Evolutionary conservation across 371 early-diverging fungal genomes (phyloP), one percentile per base, ranked within the genome.

Genomic region (Actinomucor elegans): DNA sequence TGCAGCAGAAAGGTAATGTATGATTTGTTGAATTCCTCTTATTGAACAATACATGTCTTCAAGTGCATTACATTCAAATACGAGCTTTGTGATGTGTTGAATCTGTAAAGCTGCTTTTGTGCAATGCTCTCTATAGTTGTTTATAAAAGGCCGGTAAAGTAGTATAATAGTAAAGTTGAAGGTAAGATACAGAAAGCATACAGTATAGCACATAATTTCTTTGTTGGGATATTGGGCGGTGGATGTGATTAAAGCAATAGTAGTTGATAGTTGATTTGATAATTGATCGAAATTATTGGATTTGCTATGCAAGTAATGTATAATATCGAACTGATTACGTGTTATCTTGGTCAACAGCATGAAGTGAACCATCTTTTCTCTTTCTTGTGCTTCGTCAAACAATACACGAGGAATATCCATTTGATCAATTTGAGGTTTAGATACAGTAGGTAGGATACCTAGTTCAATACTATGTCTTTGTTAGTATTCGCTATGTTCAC

Each of bases 1-100:
- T 1, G 75, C 69, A 3, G 75, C 69, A 8, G 75, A 65, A 4
- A 75, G 31, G 43, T 69, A 75, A 41, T 75, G 67, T n/a, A 75
- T 41, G 8, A 67, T 63, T 37, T 75, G 69, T 15, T 71, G 75
- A 0, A 71, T 57, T 0, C 75, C 75, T 26, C 75, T 64, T 12
- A 75, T 57, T 3, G 66, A 57, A 47, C 71, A 71, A 59, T 71
- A 69, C 35, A 75, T 55, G 38, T 67, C 64, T 40, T 62, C 72
- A 23, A 60, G 29, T 0, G 69, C 70, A 31, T 59, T 48, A 9
- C 59, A 59, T 31, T 57, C 49, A 3, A 74, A 23, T 4, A 74
- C 35, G 9, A 54, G 44, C 15, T 64, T 64, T 1, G 57, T 59
- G 4, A 67, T 56, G 1, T 47, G 40, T 2, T 64, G 64, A 9